These are phyloP conservation scores for Oryza nivara DNA, from an alignment of 176 grass and related monocot species.

Conservation along the genomic window DNA sequence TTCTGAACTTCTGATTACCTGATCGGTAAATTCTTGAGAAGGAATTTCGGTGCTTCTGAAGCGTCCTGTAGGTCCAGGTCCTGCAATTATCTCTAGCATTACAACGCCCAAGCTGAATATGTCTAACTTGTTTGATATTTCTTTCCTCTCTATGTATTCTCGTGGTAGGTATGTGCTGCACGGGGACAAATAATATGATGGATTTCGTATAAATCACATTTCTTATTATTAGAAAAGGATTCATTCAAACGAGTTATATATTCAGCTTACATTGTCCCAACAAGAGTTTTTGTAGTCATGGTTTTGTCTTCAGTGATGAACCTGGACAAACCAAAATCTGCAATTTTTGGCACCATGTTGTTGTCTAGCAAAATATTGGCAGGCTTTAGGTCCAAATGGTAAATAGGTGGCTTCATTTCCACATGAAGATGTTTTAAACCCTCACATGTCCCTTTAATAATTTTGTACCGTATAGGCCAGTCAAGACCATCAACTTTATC, in stretches of 20 bases:
- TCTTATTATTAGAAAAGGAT: background rate
- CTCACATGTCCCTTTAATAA: slow-evolving; percentile 8
- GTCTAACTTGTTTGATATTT: background rate
- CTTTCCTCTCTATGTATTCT: background rate
- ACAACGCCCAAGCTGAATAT: slow-evolving; percentile 3
- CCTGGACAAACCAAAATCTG: background rate
- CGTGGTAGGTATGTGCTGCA: background rate
- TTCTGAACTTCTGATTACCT: background rate
- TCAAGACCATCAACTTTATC: slow-evolving; percentile 3
- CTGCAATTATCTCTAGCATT: background rate
- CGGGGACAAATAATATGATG: background rate
- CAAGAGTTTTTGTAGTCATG: background rate
- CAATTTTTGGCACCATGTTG: background rate
- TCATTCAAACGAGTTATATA: background rate
- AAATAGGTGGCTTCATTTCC: background rate
- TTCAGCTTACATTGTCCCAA: background rate
- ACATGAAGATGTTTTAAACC: slow-evolving; percentile 16
- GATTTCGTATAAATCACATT: background rate
- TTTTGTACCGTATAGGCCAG: slow-evolving; percentile 9
- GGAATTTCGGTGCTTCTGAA: background rate
- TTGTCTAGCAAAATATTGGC: background rate
- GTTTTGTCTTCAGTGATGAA: background rate
- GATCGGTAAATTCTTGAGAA: background rate
- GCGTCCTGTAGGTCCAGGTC: background rate
- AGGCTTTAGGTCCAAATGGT: background rate